Percentiles rank a stretch among this genome's conserved stretches.
phyloP scores from a whole-genome alignment of 805 yeast species.

The Pichia thaimueangensis region DNA sequence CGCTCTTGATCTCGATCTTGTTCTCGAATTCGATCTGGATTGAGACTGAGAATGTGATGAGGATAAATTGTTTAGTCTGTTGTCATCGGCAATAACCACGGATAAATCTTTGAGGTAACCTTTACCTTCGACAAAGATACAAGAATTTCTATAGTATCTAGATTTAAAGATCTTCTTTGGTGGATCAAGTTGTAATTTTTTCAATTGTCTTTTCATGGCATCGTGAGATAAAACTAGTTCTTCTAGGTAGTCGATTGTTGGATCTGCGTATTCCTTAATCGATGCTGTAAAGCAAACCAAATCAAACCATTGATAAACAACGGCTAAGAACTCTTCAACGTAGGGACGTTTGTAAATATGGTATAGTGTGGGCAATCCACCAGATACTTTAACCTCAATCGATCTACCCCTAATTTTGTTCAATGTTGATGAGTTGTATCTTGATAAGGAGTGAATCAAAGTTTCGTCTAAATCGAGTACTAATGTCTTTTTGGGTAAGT shows the following conservation, averaged over 20 bases:
- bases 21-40: neutral
- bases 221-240: conserved; percentile 38
- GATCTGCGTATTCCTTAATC: conserved; percentile 92
- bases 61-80: no score
- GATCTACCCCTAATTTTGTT: conserved; percentile 52
- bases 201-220: conserved; percentile 15
- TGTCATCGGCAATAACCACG: conserved; percentile 15
- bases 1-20: conserved; percentile 9
- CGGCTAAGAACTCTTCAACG: conserved; percentile 76
- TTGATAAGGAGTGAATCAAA: conserved; percentile 80
- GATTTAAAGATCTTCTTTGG: conserved; percentile 38
- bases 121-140: conserved; percentile 68
- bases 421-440: conserved; percentile 40
- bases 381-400: conserved; percentile 68
- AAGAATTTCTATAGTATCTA: conserved; percentile 73
- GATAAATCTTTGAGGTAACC: conserved; percentile 80
- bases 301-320: conserved; percentile 81
- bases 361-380: conserved; percentile 71
- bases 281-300: conserved; percentile 92
- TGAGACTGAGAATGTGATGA: no score
- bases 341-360: conserved; percentile 88
- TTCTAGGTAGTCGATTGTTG: conserved; percentile 90
- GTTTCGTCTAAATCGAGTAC: conserved; percentile 93
- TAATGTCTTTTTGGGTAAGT: conserved; percentile 46
- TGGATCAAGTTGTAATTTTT: conserved; percentile 7